Percentiles rank a stretch among this genome's conserved stretches.
Conservation (phyloP, 805 yeast genomes). For the Suhomyces kilbournensis region DNA sequence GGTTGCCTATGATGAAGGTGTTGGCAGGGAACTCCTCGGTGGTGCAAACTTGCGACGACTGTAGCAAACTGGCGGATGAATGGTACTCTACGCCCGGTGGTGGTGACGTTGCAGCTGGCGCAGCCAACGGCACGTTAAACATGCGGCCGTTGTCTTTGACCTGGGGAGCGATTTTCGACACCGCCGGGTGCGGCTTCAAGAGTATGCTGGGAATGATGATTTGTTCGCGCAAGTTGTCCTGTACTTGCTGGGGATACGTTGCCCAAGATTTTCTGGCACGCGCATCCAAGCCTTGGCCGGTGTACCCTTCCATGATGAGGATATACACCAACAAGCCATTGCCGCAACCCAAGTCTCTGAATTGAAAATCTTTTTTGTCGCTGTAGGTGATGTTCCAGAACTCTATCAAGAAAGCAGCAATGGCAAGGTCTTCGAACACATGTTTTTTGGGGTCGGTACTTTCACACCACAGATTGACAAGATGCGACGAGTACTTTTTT, state of each 20-base stretch:
- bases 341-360: conserved; percentile 93
- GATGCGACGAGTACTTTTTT: conserved; percentile 69
- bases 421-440: conserved; percentile 93
- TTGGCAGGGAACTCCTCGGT: conserved; percentile 64
- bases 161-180: conserved; percentile 50
- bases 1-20: conserved; percentile 89
- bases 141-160: conserved; percentile 59
- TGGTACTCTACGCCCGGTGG: conserved; percentile 29
- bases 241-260: conserved; percentile 65
- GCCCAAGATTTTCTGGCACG: conserved; percentile 86
- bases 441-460: conserved; percentile 93
- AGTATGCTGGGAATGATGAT: conserved; percentile 77
- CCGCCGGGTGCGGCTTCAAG: conserved; percentile 66
- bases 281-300: conserved; percentile 86
- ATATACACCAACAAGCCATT: conserved; percentile 84
- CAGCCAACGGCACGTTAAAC: conserved; percentile 43
- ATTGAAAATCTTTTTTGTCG: conserved; percentile 50
- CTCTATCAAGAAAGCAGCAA: conserved; percentile 90
- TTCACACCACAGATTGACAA: conserved; percentile 88
- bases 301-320: conserved; percentile 72
- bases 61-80: conserved; percentile 50
- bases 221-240: conserved; percentile 61
- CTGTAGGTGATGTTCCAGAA: conserved; percentile 61
- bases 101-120: conserved; percentile 4
- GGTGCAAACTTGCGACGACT: conserved; percentile 50